Conservation (phyloP, 1,139 yeast species). For the Lodderomyces metapsilosis region DNA sequence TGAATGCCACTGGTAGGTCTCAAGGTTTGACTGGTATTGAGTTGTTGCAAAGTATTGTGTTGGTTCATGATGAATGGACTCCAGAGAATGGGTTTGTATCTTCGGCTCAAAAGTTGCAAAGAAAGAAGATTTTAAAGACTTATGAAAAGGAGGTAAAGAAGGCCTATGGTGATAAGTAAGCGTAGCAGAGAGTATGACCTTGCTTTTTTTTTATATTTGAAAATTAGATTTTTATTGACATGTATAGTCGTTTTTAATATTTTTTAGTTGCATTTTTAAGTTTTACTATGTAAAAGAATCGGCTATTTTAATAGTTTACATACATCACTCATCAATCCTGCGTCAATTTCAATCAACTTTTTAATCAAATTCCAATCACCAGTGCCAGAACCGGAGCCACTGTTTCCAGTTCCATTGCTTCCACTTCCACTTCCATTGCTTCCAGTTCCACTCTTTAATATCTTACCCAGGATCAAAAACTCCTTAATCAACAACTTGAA, state of each 20-base stretch:
- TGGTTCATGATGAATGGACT: slow-evolving; percentile 94
- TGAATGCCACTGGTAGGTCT: slow-evolving; percentile 71
- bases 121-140: slow-evolving; percentile 80
- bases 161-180: slow-evolving; percentile 35
- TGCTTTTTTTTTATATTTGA: no score
- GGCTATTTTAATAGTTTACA: neutral
- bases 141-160: slow-evolving; percentile 58
- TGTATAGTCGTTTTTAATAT: no score
- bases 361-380: slow-evolving; percentile 8
- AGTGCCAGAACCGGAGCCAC: no score
- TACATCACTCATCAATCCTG: slow-evolving; percentile 2
- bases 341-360: slow-evolving; percentile 6
- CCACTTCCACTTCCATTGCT: no score
- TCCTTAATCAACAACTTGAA: slow-evolving; percentile 10
- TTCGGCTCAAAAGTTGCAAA: slow-evolving; percentile 93
- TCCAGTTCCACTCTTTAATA: no score
- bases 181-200: no score
- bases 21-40: slow-evolving; percentile 89
- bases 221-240: no score
- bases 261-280: no score
- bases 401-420: no score
- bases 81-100: slow-evolving; percentile 94
- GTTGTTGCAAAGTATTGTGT: slow-evolving; percentile 71
- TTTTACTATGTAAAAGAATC: no score
- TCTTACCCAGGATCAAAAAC: no score